A percentile compares a stretch with the other conserved stretches of the same genome.
Evolutionary conservation across 768 basidiomycete genomes (phyloP).

Genomic region (Russula compacta): DNA sequence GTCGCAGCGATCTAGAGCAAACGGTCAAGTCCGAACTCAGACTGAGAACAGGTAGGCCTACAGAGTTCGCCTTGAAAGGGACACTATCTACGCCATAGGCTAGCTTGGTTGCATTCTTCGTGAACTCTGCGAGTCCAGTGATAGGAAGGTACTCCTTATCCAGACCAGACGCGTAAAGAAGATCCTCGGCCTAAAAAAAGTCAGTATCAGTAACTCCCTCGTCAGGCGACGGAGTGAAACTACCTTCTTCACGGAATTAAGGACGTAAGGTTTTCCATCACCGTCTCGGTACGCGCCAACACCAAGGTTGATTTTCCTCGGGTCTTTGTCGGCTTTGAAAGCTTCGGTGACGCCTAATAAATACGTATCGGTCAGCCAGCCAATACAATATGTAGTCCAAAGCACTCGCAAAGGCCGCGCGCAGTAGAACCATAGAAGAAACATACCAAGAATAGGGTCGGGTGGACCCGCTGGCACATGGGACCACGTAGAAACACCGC

Average conservation of each 20-base stretch:
- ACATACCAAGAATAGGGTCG: constrained; percentile 82
- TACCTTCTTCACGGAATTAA: constrained; percentile 84
- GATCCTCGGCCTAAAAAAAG: constrained; percentile 58
- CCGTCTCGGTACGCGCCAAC: constrained; percentile 96
- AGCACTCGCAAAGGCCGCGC: background rate
- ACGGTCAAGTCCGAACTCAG: background rate
- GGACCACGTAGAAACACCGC: constrained; percentile 65
- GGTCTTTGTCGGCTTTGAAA: constrained; percentile 90
- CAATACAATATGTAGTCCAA: background rate
- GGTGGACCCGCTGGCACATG: constrained; percentile 81
- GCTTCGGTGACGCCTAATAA: constrained; percentile 80
- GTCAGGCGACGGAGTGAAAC: background rate
- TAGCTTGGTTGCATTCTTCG: constrained; percentile 76
- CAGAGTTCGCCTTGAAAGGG: constrained; percentile 62
- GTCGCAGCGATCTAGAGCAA: constrained; percentile 62
- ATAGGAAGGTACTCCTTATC: constrained; percentile 99
- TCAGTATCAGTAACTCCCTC: constrained; percentile 7
- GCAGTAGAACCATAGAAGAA: constrained; percentile 15
- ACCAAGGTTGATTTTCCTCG: constrained; percentile 94
- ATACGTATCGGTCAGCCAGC: background rate
- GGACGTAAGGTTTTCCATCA: constrained; percentile 89
- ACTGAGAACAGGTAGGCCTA: constrained; percentile 29
- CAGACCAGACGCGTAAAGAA: constrained; percentile 49
- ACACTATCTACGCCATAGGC: constrained; percentile 81
- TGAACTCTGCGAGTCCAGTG: constrained; percentile 82